Conservation (phyloP, 2,329 filamentous ascomycete genomes). For the Teratosphaeria destructans region DNA sequence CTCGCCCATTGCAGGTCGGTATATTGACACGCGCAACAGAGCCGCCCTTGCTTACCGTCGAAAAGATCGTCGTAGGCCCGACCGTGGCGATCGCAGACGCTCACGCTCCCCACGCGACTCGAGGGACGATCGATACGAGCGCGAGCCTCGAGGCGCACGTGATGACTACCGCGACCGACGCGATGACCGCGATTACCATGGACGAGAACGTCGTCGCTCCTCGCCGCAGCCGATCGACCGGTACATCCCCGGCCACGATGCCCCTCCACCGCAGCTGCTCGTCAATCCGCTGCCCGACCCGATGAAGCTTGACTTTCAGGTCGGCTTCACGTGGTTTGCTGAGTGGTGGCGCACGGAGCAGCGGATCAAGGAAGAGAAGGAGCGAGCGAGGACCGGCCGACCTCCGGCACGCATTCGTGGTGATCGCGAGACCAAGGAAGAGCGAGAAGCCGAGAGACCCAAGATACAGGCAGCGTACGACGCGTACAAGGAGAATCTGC, state of each 20-base stretch:
- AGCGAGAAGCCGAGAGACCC: conserved; percentile 67
- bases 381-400: conserved; percentile 58
- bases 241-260: conserved; percentile 68
- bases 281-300: conserved; percentile 64
- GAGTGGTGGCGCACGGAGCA: conserved; percentile 82
- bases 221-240: conserved; percentile 64
- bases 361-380: conserved; percentile 71
- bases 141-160: conserved; percentile 50
- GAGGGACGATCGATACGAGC: conserved; percentile 61
- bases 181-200: conserved; percentile 44
- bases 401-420: conserved; percentile 50
- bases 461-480: conserved; percentile 64
- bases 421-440: conserved; percentile 57
- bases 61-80: conserved; percentile 25
- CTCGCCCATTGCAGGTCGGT: conserved; percentile 10
- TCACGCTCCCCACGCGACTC: conserved; percentile 57
- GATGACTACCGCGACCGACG: conserved; percentile 56
- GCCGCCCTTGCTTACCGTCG: background rate
- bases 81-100: conserved; percentile 47
- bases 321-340: conserved; percentile 75
- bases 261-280: conserved; percentile 32
- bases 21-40: background rate
- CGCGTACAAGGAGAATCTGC: conserved; percentile 54
- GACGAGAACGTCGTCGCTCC: conserved; percentile 49
- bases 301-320: conserved; percentile 63